A percentile compares a stretch with the other conserved stretches of the same genome.
Conservation (phyloP, 805 yeast species). For the Schizosaccharomyces japonicus region DNA sequence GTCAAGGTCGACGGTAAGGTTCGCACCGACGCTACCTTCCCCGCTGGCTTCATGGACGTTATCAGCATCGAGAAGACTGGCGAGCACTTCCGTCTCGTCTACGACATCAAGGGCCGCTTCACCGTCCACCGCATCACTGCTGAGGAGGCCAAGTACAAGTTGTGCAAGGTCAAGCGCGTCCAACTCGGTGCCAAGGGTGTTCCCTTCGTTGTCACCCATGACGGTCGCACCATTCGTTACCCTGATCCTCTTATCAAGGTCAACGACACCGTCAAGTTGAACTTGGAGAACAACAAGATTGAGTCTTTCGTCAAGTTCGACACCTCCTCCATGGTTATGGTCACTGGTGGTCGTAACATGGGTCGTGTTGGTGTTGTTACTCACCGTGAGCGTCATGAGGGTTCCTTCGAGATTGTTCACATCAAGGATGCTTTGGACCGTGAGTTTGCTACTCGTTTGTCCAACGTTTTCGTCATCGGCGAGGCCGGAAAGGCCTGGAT, state of each 20-base stretch:
- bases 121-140: slow-evolving; percentile 98
- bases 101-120: slow-evolving; percentile 96
- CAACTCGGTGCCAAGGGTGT: slow-evolving; percentile 96
- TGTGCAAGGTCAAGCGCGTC: slow-evolving; percentile 93
- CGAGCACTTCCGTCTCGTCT: slow-evolving; percentile 96
- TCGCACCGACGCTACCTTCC: slow-evolving; percentile 96
- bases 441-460: slow-evolving; percentile 83
- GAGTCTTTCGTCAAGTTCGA: slow-evolving; percentile 74
- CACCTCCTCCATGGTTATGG: slow-evolving; percentile 76
- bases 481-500: slow-evolving; percentile 86
- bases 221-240: slow-evolving; percentile 98
- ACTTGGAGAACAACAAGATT: slow-evolving; percentile 87
- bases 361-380: slow-evolving; percentile 90
- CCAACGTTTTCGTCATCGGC: slow-evolving; percentile 85
- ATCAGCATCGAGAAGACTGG: slow-evolving; percentile 91
- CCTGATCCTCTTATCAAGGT: slow-evolving; percentile 94
- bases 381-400: slow-evolving; percentile 94
- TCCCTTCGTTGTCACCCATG: slow-evolving; percentile 97
- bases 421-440: slow-evolving; percentile 84
- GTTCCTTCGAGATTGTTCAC: slow-evolving; percentile 94
- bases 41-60: slow-evolving; percentile 99
- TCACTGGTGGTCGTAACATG: slow-evolving; percentile 95
- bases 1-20: slow-evolving; percentile 98
- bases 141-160: slow-evolving; percentile 95
- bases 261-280: slow-evolving; percentile 94